Percentiles rank a stretch among this genome's conserved stretches.
Evolutionary conservation across 768 basidiomycete species (phyloP).

Genomic region (Kwoniella sp.): DNA sequence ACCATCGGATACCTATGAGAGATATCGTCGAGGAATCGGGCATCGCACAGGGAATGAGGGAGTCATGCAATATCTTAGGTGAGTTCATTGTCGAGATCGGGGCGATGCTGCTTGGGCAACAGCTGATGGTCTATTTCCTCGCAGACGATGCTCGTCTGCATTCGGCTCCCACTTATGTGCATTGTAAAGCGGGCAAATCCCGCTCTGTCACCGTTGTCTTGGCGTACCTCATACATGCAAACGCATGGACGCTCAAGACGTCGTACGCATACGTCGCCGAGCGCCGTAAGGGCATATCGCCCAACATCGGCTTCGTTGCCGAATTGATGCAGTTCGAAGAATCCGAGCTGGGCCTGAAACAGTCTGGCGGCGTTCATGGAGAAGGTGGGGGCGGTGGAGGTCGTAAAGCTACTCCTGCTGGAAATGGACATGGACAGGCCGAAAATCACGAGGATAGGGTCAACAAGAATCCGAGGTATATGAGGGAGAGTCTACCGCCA

Average conservation of each 20-base stretch:
- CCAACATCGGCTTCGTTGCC: constrained; percentile 96
- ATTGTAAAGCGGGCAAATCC: constrained; percentile 94
- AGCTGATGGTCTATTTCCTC: neutral
- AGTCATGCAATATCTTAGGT: constrained; percentile 87
- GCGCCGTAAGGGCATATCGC: constrained; percentile 89
- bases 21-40: constrained; percentile 95
- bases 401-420: neutral
- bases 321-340: constrained; percentile 98
- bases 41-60: constrained; percentile 75
- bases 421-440: constrained; percentile 26
- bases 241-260: constrained; percentile 90
- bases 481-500: constrained; percentile 76
- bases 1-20: constrained; percentile 85
- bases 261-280: constrained; percentile 92
- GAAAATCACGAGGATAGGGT: constrained; percentile 56
- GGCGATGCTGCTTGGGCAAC: neutral
- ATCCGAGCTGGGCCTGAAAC: constrained; percentile 75
- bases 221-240: constrained; percentile 95
- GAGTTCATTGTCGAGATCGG: constrained; percentile 50
- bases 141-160: constrained; percentile 89
- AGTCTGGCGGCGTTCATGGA: constrained; percentile 45
- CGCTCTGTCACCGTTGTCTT: constrained; percentile 95
- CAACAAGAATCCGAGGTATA: constrained; percentile 65
- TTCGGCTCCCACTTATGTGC: constrained; percentile 86
- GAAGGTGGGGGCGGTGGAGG: constrained; percentile 43